Base-by-base conservation (phyloP, 495 filamentous ascomycete species). In the Penicillium egyptiacum region DNA sequence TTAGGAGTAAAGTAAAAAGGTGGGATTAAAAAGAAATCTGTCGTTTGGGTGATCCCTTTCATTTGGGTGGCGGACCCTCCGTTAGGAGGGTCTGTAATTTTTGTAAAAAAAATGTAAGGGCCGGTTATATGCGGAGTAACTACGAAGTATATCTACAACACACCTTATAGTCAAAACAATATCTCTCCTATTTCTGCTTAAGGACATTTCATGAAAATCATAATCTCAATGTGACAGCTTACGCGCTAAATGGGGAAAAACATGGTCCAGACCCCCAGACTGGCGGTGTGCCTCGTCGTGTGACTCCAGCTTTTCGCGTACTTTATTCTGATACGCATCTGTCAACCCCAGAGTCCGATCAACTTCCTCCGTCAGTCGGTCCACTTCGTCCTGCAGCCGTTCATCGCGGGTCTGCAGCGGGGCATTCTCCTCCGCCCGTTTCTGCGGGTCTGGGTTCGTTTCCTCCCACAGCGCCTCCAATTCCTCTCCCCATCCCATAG, bases 401-500 rank as follows among this genome's bases (percentile, higher is more conserved):
- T 88, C 82, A 56, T 89, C 85, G 46, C 77, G 76, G 4, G 76
- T 77, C 50, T 63, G 63, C 33, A 59, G 53, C 17, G 71, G 47
- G 12, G 57, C 66, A 20, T 67, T 57, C 61, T 78, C 71, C 53
- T 63, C 62, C 56, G 74, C 65, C 44, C 67, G 58, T 0, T 62
- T 57, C 47, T 72, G 60, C 52, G 70, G 59, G 28, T 74, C 62
- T 9, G 75, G 77, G 37, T 81, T 82, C 6, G 81, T 84, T 58
- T 74, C 67, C 47, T 79, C 67, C 88, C 87, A 91, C 19, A 89
- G 47, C 11, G 63, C 71, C 67, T 96, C 90, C 30, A 98, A 77
- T 63, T 98, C 93, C 42, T 91, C 84, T 16, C 84, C 72, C 93
- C 94, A 98, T 0, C 91, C 93, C 47, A 96, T 77, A 30, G 84